These are phyloP conservation scores for Pyricularia grisea DNA, from an alignment of 2,329 filamentous ascomycete genomes.

Conservation along the genomic window DNA sequence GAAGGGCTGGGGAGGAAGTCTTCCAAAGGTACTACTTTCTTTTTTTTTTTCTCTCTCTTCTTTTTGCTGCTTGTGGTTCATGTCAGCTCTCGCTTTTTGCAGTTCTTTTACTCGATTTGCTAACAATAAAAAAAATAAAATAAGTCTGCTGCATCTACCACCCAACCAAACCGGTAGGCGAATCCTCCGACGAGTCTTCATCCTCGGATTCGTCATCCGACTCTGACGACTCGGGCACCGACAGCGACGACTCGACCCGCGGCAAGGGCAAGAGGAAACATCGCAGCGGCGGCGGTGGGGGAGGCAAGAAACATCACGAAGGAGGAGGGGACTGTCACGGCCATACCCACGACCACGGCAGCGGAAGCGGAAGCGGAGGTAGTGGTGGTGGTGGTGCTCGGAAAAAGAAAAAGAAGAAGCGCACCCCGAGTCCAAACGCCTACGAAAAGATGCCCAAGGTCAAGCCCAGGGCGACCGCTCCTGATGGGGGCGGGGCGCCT, in stretches of 20 bases:
- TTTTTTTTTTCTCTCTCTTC: background rate
- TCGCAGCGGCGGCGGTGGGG: constrained; percentile 15
- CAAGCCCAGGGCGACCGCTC: constrained; percentile 4
- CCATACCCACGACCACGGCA: constrained; percentile 9
- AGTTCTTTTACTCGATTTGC: background rate
- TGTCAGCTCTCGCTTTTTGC: no score
- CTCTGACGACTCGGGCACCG: constrained; percentile 38
- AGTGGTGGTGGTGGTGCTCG: background rate
- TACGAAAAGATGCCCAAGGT: constrained; percentile 68
- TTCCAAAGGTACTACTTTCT: constrained; percentile 63
- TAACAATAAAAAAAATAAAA: background rate
- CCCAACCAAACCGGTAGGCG: constrained; percentile 68
- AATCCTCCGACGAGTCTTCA: constrained; percentile 64
- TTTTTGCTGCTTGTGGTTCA: no score
- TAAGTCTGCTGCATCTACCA: constrained; percentile 99
- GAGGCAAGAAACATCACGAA: constrained; percentile 9
- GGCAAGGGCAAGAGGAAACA: constrained; percentile 11
- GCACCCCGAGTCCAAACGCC: constrained; percentile 62
- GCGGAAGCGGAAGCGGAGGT: constrained; percentile 8
- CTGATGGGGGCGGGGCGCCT: constrained; percentile 2
- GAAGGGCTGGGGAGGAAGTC: constrained; percentile 90
- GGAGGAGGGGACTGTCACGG: constrained; percentile 20
- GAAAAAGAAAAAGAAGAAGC: constrained; percentile 13
- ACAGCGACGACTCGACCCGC: constrained; percentile 41
- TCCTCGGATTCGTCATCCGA: constrained; percentile 39